Percentiles rank a stretch among this genome's conserved stretches.
Evolutionary conservation across 345 rosid genomes (phyloP).

Genomic region (Litchi chinensis): DNA sequence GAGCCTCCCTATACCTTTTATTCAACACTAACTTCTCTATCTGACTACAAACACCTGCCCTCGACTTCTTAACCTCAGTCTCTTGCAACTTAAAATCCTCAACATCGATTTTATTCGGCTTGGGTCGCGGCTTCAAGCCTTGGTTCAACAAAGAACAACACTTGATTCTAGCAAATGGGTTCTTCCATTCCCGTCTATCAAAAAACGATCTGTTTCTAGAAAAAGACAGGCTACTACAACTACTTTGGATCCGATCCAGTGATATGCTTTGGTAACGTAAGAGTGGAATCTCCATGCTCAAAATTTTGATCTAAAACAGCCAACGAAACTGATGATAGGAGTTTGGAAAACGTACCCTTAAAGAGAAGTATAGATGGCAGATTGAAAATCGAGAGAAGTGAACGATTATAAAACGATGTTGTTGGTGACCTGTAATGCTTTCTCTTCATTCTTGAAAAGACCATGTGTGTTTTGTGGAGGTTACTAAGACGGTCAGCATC

Average conservation of each 20-base stretch:
- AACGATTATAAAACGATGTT: background rate
- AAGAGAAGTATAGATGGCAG: background rate
- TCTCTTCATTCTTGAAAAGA: constrained; percentile 21
- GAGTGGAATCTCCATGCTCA: constrained; percentile 58
- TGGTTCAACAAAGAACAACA: constrained; percentile 56
- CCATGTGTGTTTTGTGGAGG: background rate
- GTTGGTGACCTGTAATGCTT: background rate
- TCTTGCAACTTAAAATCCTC: constrained; percentile 27
- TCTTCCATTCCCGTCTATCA: constrained; percentile 43
- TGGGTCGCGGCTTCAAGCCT: constrained; percentile 58
- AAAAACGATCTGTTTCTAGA: constrained; percentile 27
- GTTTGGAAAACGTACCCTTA: constrained; percentile 19
- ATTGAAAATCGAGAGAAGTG: constrained; percentile 13
- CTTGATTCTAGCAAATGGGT: constrained; percentile 38
- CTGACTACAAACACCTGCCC: constrained; percentile 63
- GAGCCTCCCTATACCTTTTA: constrained; percentile 60
- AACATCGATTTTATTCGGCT: constrained; percentile 36
- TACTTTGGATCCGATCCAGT: constrained; percentile 43
- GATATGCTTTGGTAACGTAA: constrained; percentile 45
- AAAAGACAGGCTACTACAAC: constrained; percentile 29
- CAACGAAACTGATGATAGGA: background rate
- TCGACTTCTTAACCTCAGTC: constrained; percentile 42
- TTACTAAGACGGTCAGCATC: constrained; percentile 27
- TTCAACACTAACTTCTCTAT: constrained; percentile 69
- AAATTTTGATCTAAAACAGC: constrained; percentile 11